Evolutionary conservation across 768 basidiomycete genomes (phyloP).

Genomic region (Lentinula sp.): DNA sequence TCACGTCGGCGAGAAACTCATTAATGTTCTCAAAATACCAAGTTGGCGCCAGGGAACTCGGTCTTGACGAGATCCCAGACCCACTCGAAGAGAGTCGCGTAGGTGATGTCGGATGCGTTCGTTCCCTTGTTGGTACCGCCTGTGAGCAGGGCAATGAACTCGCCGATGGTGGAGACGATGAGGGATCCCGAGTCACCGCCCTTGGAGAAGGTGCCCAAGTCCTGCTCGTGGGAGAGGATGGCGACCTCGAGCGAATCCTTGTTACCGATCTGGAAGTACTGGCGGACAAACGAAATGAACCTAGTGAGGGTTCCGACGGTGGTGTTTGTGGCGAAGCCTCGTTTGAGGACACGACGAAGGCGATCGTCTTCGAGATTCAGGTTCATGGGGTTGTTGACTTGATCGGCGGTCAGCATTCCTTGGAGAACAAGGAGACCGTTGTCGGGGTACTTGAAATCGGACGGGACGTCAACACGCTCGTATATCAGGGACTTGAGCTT

Average conservation of each 20-base stretch:
- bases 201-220: conserved; percentile 23
- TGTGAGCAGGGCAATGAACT: conserved; percentile 25
- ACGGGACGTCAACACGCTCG: conserved; percentile 9
- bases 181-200: conserved; percentile 31
- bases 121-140: conserved; percentile 16
- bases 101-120: conserved; percentile 24
- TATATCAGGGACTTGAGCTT: conserved; percentile 17
- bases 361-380: conserved; percentile 21
- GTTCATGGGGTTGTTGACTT: conserved; percentile 24
- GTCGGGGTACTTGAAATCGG: conserved; percentile 23
- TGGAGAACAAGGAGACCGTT: conserved; percentile 23
- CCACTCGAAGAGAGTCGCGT: conserved; percentile 28
- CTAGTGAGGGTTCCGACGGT: conserved; percentile 30
- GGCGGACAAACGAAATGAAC: conserved; percentile 25
- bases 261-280: conserved; percentile 13
- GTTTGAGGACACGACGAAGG: conserved; percentile 29
- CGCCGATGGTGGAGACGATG: conserved; percentile 22
- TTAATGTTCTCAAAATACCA: conserved; percentile 7
- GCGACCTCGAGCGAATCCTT: conserved; percentile 21
- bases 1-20: neutral
- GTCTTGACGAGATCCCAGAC: conserved; percentile 18
- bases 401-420: conserved; percentile 23
- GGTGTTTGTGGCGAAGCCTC: conserved; percentile 25
- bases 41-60: conserved; percentile 16
- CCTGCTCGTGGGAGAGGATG: conserved; percentile 19